Evolutionary conservation across 371 early-diverging fungal genomes (phyloP).

Genomic region (Gilbertella persicaria): DNA sequence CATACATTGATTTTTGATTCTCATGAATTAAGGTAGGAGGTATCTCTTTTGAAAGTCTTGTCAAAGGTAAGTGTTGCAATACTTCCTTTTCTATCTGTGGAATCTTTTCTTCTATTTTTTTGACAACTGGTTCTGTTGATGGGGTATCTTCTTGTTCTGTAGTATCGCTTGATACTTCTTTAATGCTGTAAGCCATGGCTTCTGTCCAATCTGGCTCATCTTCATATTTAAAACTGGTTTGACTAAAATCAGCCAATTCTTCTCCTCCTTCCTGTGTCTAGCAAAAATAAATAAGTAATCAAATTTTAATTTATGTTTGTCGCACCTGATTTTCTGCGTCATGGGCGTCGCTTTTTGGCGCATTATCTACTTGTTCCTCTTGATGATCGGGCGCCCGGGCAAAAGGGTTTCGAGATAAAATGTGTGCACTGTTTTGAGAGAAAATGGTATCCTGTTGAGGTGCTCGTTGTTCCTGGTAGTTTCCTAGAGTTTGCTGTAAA

Average conservation of each 20-base stretch:
- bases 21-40: constrained; percentile 18
- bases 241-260: constrained; percentile 11
- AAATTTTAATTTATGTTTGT: neutral
- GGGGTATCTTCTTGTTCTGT: neutral
- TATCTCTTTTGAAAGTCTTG: constrained; percentile 17
- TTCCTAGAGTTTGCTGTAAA: too few relatives aligned
- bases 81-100: constrained; percentile 21
- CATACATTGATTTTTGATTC: constrained; percentile 16
- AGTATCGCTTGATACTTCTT: neutral
- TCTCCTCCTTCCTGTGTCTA: constrained; percentile 1
- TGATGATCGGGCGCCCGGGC: constrained; percentile 11
- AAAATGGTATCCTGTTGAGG: too few relatives aligned
- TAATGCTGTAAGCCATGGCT: neutral
- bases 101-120: constrained; percentile 4
- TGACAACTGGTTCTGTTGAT: neutral
- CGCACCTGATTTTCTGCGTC: too few relatives aligned
- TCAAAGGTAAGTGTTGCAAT: constrained; percentile 14
- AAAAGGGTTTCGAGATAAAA: constrained; percentile 22
- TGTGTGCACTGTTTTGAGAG: neutral
- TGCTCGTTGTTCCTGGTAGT: too few relatives aligned
- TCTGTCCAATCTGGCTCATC: constrained; percentile 30
- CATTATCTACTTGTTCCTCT: neutral
- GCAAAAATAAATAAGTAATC: constrained; percentile 2
- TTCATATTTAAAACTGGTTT: constrained; percentile 13
- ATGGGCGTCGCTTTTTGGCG: too few relatives aligned